Conservation (phyloP, 2,329 filamentous ascomycete species). For the Teratosphaeria pseudoeucalypti region DNA sequence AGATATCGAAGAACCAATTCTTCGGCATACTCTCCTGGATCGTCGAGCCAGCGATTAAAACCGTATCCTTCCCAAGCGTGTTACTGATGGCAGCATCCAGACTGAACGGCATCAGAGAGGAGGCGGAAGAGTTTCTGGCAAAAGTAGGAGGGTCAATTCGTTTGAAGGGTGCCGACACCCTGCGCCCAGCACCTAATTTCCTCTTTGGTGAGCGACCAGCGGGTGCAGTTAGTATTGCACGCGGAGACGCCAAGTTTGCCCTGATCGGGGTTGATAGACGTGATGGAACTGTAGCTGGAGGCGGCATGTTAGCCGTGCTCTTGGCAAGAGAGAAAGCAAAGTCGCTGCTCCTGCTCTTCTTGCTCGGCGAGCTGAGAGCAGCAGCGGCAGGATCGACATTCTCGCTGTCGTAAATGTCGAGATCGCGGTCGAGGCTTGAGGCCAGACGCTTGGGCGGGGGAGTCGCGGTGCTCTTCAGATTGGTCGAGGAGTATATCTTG, state of each 20-base stretch:
- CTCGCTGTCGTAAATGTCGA: slow-evolving; percentile 43
- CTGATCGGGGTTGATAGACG: slow-evolving; percentile 27
- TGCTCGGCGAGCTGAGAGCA: slow-evolving; percentile 37
- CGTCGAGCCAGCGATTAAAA: slow-evolving; percentile 31
- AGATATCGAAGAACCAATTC: slow-evolving; percentile 83
- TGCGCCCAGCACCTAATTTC: slow-evolving; percentile 60
- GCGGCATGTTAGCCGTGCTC: slow-evolving; percentile 23
- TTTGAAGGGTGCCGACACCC: slow-evolving; percentile 52
- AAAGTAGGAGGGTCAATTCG: slow-evolving; percentile 64
- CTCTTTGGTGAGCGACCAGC: slow-evolving; percentile 70
- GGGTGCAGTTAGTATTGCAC: slow-evolving; percentile 45
- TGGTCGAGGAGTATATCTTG: background rate
- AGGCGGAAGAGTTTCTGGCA: slow-evolving; percentile 28
- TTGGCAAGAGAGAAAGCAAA: slow-evolving; percentile 26
- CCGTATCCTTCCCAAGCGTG: slow-evolving; percentile 42
- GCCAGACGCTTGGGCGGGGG: background rate
- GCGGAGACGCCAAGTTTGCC: slow-evolving; percentile 32
- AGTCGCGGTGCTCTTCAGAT: background rate
- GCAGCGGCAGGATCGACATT: slow-evolving; percentile 46
- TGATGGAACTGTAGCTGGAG: slow-evolving; percentile 20
- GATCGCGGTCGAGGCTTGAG: slow-evolving; percentile 7
- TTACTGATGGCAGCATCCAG: slow-evolving; percentile 75
- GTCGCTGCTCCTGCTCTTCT: slow-evolving; percentile 39
- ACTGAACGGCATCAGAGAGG: slow-evolving; percentile 55
- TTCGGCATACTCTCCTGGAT: slow-evolving; percentile 49